phyloP scores from a whole-genome alignment of 2,329 filamentous ascomycete genomes.

The Dactylellina leptospora region DNA sequence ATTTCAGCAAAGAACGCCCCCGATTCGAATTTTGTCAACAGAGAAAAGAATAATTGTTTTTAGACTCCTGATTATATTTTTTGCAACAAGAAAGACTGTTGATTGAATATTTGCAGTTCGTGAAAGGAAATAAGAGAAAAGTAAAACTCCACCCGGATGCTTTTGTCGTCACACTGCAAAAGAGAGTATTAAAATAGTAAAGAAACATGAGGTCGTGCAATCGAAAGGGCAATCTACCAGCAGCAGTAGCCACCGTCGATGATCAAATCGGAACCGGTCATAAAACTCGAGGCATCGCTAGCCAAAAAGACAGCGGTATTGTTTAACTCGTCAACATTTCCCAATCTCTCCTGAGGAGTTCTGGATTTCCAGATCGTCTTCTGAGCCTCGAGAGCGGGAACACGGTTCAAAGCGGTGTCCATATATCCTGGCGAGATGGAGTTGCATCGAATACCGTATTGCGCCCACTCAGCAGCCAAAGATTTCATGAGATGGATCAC shows the following conservation, averaged over 20 bases:
- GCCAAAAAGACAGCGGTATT: conserved; percentile 79
- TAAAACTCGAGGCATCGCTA: conserved; percentile 75
- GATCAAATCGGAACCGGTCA: conserved; percentile 78
- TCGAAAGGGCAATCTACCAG: too few species aligned
- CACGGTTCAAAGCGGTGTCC: conserved; percentile 82
- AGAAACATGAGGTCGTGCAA: too few species aligned
- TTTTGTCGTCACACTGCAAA: conserved; percentile 7
- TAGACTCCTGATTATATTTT: background rate
- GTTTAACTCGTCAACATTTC: conserved; percentile 78
- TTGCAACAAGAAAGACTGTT: too few species aligned
- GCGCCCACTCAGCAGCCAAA: conserved; percentile 84
- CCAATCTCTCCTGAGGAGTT: conserved; percentile 77
- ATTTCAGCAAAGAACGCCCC: conserved; percentile 14
- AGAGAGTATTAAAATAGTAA: too few species aligned
- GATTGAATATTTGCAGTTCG: too few species aligned
- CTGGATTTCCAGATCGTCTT: conserved; percentile 81
- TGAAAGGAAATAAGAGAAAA: background rate
- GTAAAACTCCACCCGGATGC: conserved; percentile 35
- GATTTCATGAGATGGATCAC: conserved; percentile 81
- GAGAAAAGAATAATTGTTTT: background rate
- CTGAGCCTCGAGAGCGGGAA: conserved; percentile 78
- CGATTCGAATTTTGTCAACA: background rate
- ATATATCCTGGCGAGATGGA: conserved; percentile 86
- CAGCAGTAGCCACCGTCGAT: conserved; percentile 65
- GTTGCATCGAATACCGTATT: conserved; percentile 82